Evolutionary conservation across 257 asterid species (phyloP).

Genomic region (Craterostigma plantagineum): DNA sequence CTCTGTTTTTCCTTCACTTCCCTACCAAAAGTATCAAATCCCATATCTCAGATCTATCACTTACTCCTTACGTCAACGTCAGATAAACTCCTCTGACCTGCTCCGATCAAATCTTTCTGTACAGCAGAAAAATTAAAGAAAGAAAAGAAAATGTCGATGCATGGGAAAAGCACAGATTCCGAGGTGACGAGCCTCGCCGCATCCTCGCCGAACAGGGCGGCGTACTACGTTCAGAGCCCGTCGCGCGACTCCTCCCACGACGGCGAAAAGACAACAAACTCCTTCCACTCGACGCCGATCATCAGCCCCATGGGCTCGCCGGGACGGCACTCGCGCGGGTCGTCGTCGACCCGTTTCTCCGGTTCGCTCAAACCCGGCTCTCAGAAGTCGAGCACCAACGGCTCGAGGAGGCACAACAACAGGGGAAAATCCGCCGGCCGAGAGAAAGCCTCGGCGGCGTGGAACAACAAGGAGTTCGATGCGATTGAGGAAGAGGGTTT

Average conservation of each 20-base stretch:
- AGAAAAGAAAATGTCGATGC: constrained; percentile 51
- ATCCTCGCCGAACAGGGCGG: constrained; percentile 68
- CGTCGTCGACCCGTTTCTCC: constrained; percentile 80
- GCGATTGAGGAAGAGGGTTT: constrained; percentile 92
- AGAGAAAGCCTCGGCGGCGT: constrained; percentile 10
- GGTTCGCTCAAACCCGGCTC: constrained; percentile 79
- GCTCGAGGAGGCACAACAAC: too few species aligned
- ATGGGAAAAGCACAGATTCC: constrained; percentile 74
- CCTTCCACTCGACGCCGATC: constrained; percentile 80
- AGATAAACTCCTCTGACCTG: too few species aligned
- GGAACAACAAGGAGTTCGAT: constrained; percentile 58
- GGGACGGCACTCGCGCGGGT: constrained; percentile 84
- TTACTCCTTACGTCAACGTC: too few species aligned
- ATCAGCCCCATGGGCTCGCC: constrained; percentile 87
- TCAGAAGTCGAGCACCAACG: constrained; percentile 42
- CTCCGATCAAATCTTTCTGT: too few species aligned
- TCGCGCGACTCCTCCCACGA: constrained; percentile 81
- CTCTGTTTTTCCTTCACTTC: too few species aligned
- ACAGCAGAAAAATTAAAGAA: too few species aligned
- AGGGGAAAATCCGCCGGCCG: constrained; percentile 16
- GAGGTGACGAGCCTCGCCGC: constrained; percentile 82
- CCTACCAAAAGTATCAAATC: too few species aligned
- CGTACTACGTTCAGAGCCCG: constrained; percentile 91
- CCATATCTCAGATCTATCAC: too few species aligned
- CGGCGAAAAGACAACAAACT: constrained; percentile 83